Conservation (phyloP, 768 basidiomycete genomes). For the Amanita rimosa region DNA sequence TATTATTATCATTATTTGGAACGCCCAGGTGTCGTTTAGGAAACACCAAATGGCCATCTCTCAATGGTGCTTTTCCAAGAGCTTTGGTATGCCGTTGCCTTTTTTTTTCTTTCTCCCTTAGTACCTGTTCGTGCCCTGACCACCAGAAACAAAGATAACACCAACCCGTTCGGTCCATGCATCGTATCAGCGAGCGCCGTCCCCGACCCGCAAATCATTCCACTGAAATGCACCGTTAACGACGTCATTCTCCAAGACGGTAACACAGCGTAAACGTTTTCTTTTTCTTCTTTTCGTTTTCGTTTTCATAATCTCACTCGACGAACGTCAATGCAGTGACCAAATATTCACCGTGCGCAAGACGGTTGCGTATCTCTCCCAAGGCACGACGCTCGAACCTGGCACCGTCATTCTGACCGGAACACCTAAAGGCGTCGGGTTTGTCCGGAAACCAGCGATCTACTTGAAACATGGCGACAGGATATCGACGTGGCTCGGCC, state of each 20-base stretch:
- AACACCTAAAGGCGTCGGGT: constrained; percentile 77
- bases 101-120: too few relatives aligned
- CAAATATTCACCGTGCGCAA: constrained; percentile 75
- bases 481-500: constrained; percentile 54
- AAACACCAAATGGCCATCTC: constrained; percentile 70
- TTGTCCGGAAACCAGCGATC: constrained; percentile 56
- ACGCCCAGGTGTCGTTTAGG: constrained; percentile 64
- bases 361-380: constrained; percentile 72
- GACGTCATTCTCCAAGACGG: constrained; percentile 64
- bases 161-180: constrained; percentile 73
- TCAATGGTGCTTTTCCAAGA: constrained; percentile 85
- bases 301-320: too few relatives aligned
- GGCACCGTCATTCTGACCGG: constrained; percentile 80
- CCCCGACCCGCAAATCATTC: constrained; percentile 53
- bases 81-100: constrained; percentile 55
- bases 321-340: constrained; percentile 31
- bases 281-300: not conserved
- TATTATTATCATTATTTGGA: too few relatives aligned
- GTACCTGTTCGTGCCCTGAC: too few relatives aligned
- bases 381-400: constrained; percentile 73
- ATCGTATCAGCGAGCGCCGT: constrained; percentile 58
- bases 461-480: constrained; percentile 68
- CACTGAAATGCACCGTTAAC: constrained; percentile 57
- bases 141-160: constrained; percentile 33
- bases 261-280: constrained; percentile 51